Conservation (phyloP, 208 protist species). For the Wallacemonas sp. region DNA sequence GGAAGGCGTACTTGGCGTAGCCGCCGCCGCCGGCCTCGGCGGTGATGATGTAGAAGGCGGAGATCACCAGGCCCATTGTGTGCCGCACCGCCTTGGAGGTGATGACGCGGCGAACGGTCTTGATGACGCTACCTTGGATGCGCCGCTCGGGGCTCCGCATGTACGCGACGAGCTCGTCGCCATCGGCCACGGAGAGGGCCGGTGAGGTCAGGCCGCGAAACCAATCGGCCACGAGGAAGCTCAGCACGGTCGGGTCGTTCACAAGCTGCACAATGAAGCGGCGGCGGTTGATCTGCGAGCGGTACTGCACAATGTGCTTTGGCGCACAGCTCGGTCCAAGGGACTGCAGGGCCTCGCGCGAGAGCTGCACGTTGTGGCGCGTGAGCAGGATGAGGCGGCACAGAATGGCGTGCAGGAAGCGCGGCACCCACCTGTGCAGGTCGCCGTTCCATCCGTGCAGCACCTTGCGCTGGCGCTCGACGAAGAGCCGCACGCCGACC, state of each 20-base stretch:
- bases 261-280: conserved; percentile 64
- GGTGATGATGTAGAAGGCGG: conserved; percentile 66
- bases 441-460: conserved; percentile 86
- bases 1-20: conserved; percentile 60
- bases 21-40: conserved; percentile 30
- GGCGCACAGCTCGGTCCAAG: conserved; percentile 65
- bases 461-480: conserved; percentile 76
- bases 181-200: conserved; percentile 55
- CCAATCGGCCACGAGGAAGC: conserved; percentile 83
- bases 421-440: conserved; percentile 72
- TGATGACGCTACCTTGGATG: conserved; percentile 2
- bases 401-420: conserved; percentile 73
- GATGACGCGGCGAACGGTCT: conserved; percentile 48
- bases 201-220: conserved; percentile 71
- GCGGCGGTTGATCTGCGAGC: conserved; percentile 78
- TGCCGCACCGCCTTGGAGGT: conserved; percentile 62
- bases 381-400: conserved; percentile 77
- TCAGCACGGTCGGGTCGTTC: conserved; percentile 56
- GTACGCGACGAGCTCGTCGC: conserved; percentile 63
- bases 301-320: conserved; percentile 49
- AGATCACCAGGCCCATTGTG: conserved; percentile 79
- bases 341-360: conserved; percentile 51
- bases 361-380: conserved; percentile 31
- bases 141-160: conserved; percentile 34
- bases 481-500: conserved; percentile 75